These are phyloP conservation scores for Metarhizium humberi DNA, from an alignment of 2,329 filamentous ascomycete genomes.

Conservation along the genomic window DNA sequence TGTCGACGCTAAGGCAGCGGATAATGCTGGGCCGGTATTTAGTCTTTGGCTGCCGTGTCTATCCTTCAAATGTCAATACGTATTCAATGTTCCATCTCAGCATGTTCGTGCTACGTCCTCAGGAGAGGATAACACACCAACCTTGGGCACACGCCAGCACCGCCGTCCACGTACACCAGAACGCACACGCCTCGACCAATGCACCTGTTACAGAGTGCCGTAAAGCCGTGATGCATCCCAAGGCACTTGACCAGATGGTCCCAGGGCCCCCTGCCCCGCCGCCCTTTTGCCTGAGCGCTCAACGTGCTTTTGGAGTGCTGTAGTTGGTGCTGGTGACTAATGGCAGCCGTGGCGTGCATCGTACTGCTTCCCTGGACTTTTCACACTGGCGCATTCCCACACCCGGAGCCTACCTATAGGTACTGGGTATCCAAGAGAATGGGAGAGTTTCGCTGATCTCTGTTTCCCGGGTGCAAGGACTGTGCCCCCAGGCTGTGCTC, in stretches of 20 bases:
- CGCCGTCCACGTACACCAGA: too few relatives aligned
- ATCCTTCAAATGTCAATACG: not conserved
- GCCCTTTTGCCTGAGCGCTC: not conserved
- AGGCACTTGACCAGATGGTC: not conserved
- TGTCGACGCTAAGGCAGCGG: not conserved
- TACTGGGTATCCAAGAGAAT: not conserved
- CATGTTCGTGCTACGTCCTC: not conserved
- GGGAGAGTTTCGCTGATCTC: not conserved
- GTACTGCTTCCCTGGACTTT: not conserved
- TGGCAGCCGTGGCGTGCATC: slow-evolving; percentile 1
- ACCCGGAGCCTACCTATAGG: not conserved
- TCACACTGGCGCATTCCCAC: not conserved
- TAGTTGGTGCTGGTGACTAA: not conserved
- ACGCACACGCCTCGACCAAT: not conserved
- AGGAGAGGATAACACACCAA: not conserved
- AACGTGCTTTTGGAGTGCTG: not conserved
- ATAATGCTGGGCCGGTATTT: not conserved
- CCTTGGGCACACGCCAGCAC: not conserved
- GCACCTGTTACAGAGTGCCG: too few relatives aligned
- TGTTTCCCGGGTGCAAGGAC: not conserved
- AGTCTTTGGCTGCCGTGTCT: not conserved
- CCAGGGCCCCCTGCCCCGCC: not conserved
- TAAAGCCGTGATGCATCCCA: too few relatives aligned
- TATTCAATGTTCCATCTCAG: not conserved
- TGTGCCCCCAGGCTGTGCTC: too few relatives aligned